phyloP scores from a whole-genome alignment of 1,284 basidiomycete species.

The Phaffia rhodozyma region DNA sequence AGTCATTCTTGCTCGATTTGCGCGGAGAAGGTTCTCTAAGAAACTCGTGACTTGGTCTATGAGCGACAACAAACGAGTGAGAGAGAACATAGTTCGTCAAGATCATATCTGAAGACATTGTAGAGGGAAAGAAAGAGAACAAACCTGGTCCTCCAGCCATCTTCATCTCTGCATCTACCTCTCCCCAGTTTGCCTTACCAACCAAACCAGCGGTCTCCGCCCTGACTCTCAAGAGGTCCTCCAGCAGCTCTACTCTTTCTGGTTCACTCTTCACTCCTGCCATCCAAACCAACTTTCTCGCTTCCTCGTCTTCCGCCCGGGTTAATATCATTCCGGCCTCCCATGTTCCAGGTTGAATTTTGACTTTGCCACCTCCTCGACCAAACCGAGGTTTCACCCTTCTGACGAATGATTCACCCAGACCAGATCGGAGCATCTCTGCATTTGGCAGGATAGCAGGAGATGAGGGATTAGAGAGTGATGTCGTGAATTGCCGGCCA shows the following conservation, averaged over 20 bases:
- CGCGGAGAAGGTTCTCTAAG: constrained; percentile 59
- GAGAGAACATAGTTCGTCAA: neutral
- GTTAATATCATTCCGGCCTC: constrained; percentile 88
- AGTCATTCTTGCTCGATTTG: constrained; percentile 61
- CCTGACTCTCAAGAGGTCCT: constrained; percentile 59
- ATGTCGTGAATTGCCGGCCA: constrained; percentile 66
- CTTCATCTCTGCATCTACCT: constrained; percentile 77
- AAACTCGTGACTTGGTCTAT: constrained; percentile 76
- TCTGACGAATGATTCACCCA: constrained; percentile 29
- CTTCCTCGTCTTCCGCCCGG: constrained; percentile 67
- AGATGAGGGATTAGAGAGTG: constrained; percentile 41
- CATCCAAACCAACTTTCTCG: constrained; percentile 64
- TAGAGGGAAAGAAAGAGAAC: constrained; percentile 20
- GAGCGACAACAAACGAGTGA: constrained; percentile 1
- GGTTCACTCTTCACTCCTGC: constrained; percentile 55
- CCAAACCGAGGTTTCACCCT: constrained; percentile 37
- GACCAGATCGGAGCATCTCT: constrained; percentile 28
- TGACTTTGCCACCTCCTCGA: constrained; percentile 46
- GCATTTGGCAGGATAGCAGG: constrained; percentile 29
- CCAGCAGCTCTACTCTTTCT: constrained; percentile 46
- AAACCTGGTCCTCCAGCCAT: constrained; percentile 82
- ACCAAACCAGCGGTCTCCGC: constrained; percentile 68
- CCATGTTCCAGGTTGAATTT: constrained; percentile 67
- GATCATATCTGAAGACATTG: neutral
- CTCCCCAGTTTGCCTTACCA: constrained; percentile 67